Evolutionary conservation across 2,329 filamentous ascomycete species (phyloP).

Genomic region (Seiridium cupressi): DNA sequence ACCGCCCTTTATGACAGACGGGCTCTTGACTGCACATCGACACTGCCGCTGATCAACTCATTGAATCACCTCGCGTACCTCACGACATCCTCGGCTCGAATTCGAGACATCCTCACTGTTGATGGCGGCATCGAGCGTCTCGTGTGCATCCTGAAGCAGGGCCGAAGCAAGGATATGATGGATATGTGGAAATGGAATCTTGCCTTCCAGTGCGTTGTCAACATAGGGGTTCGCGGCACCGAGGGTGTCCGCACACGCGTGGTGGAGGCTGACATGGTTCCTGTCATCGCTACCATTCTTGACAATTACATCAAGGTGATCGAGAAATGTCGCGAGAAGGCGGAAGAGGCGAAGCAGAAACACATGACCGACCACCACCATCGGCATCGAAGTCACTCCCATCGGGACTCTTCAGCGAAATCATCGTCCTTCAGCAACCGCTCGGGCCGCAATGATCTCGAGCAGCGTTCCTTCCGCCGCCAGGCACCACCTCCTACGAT

Average conservation of each 20-base stretch:
- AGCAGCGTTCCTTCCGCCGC: slow-evolving; percentile 65
- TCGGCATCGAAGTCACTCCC: slow-evolving; percentile 49
- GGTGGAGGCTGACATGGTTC: slow-evolving; percentile 98
- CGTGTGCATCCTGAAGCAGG: slow-evolving; percentile 97
- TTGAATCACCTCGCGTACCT: slow-evolving; percentile 98
- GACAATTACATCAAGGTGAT: slow-evolving; percentile 98
- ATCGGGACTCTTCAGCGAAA: slow-evolving; percentile 44
- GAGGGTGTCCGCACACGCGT: slow-evolving; percentile 92
- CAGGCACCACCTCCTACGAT: slow-evolving; percentile 83
- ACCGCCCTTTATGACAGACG: slow-evolving; percentile 96
- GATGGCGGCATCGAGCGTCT: slow-evolving; percentile 97
- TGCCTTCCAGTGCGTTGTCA: slow-evolving; percentile 98
- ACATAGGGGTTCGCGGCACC: slow-evolving; percentile 94
- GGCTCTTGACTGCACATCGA: slow-evolving; percentile 97
- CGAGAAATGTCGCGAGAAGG: slow-evolving; percentile 85
- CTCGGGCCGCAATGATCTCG: slow-evolving; percentile 50
- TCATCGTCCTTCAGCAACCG: slow-evolving; percentile 54
- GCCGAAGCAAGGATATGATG: slow-evolving; percentile 97
- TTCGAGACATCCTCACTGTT: slow-evolving; percentile 95
- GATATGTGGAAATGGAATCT: slow-evolving; percentile 99
- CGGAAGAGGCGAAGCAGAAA: slow-evolving; percentile 78
- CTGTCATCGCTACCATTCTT: slow-evolving; percentile 95
- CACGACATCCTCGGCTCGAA: slow-evolving; percentile 94
- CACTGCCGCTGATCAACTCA: slow-evolving; percentile 95
- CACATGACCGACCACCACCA: slow-evolving; percentile 53